Conservation (phyloP, 169 alveolate species). For the Cryptosporidium baileyi region DNA sequence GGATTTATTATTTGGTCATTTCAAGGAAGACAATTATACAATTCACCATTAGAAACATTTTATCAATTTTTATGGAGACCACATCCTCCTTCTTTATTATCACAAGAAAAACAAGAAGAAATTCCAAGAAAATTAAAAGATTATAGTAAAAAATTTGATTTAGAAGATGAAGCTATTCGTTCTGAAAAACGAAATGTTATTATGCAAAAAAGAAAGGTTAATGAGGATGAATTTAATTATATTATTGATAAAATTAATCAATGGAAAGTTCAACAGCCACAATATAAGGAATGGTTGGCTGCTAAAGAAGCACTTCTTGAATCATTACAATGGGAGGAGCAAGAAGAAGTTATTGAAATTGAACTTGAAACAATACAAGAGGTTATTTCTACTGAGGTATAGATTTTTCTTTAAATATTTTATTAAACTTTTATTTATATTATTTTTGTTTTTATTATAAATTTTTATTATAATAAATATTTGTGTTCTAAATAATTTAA, state of each 20-base stretch:
- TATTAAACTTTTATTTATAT: too few species aligned
- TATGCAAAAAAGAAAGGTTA: constrained; percentile 75
- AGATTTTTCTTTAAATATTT: too few species aligned
- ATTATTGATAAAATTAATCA: constrained; percentile 68
- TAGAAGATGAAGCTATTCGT: constrained; percentile 81
- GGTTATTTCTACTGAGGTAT: constrained; percentile 49
- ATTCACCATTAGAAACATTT: constrained; percentile 81
- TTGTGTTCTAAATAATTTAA: too few species aligned
- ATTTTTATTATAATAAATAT: too few species aligned
- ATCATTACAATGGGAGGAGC: constrained; percentile 67
- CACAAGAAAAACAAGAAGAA: constrained; percentile 79
- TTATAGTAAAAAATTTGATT: constrained; percentile 73
- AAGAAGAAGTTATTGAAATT: constrained; percentile 59
- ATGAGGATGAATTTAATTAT: constrained; percentile 73
- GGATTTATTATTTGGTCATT: constrained; percentile 87
- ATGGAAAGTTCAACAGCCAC: constrained; percentile 73
- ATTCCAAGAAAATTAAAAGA: constrained; percentile 85
- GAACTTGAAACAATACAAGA: constrained; percentile 65
- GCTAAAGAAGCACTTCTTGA: constrained; percentile 17
- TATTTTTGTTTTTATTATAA: too few species aligned
- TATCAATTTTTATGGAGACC: constrained; percentile 88
- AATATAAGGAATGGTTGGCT: constrained; percentile 36
- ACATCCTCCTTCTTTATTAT: constrained; percentile 86
- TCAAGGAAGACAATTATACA: constrained; percentile 86
- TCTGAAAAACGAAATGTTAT: constrained; percentile 76